Evolutionary conservation across 352 stramenopile genomes (phyloP), one percentile per base, ranked within the genome.

Genomic region (Globisporangium iwayamae): DNA sequence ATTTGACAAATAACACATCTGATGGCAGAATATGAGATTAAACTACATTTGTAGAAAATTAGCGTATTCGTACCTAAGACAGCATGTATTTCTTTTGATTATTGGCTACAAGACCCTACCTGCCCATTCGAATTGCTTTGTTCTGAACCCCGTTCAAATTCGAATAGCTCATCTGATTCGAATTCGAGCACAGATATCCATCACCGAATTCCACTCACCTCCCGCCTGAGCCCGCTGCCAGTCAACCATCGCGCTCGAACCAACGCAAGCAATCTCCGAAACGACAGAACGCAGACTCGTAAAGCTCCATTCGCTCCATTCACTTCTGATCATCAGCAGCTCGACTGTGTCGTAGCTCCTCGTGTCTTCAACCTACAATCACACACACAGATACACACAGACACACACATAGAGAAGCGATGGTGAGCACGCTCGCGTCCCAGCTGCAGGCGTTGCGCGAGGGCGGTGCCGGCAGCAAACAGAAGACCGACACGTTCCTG

Each of bases 391-490:
- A 10, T 3, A 22, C 32, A 50, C 20, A 56, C 9, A 48, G 16
- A 56, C 5, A 46, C 16, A 63, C 3, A 43, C 30, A 55, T 1
- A 43, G 28, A 46, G 32, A 47, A 34, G 7, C 22, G 52, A 89
- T 89, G 82, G 72, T 76, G 54, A 89, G 79, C 72, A 76, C 87
- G 51, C 72, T 96, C 39, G 85, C 82, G 38, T 74, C 70, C 63
- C 87, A 96, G 74, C 74, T 96, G 54, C 86, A 96, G 75, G 70
- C 80, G 71, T 84, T 96, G 45, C 83, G 87, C 56, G 82, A 93
- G 65, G 73, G 70, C 51, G 87, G 85, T 67, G 84, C 77, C 56
- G 82, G 87, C 65, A 91, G 79, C 73, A 91, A 94, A 70, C 80
- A 81, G 68, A 88, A 87, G 65, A 87, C 85, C 59, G 81, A 84